Conservation (phyloP, 2,329 filamentous ascomycete genomes). For the Neoarthrinium moseri region DNA sequence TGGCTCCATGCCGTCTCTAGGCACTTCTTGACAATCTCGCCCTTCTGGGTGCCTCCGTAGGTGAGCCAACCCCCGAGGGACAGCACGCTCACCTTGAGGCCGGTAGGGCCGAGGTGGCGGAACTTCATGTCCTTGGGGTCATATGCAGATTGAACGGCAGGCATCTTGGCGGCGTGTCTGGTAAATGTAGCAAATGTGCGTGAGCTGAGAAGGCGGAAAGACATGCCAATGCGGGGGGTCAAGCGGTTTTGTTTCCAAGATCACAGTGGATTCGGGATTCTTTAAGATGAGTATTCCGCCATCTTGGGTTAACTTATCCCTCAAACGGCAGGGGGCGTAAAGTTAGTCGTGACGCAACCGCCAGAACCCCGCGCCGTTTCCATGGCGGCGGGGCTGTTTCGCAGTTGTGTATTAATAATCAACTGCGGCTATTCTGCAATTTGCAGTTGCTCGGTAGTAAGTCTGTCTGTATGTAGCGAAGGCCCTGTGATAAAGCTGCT, state of each 20-base stretch:
- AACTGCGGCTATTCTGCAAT: no score
- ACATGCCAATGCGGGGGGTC: constrained; percentile 2
- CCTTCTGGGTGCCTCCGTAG: constrained; percentile 32
- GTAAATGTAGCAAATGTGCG: constrained; percentile 1
- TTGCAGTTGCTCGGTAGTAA: no score
- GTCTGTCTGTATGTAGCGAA: no score
- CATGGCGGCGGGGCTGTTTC: no score
- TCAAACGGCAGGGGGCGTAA: no score
- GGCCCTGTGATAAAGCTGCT: no score
- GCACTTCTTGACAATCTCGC: constrained; percentile 34
- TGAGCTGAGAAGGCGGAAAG: not conserved
- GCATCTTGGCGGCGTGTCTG: constrained; percentile 20
- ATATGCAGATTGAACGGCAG: constrained; percentile 21
- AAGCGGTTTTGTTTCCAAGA: not conserved
- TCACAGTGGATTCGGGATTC: no score
- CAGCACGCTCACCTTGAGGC: constrained; percentile 41
- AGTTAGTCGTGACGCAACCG: no score
- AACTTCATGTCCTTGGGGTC: constrained; percentile 38
- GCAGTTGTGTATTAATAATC: no score
- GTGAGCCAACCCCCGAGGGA: constrained; percentile 34
- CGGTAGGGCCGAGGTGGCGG: constrained; percentile 39
- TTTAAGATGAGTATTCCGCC: no score
- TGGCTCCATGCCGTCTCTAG: constrained; percentile 49
- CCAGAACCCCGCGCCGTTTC: no score
- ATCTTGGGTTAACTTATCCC: no score